Percentiles rank a stretch among this genome's conserved stretches.
phyloP scores from a whole-genome alignment of 108 stramenopile species.

The Poteriospumella lacustris region DNA sequence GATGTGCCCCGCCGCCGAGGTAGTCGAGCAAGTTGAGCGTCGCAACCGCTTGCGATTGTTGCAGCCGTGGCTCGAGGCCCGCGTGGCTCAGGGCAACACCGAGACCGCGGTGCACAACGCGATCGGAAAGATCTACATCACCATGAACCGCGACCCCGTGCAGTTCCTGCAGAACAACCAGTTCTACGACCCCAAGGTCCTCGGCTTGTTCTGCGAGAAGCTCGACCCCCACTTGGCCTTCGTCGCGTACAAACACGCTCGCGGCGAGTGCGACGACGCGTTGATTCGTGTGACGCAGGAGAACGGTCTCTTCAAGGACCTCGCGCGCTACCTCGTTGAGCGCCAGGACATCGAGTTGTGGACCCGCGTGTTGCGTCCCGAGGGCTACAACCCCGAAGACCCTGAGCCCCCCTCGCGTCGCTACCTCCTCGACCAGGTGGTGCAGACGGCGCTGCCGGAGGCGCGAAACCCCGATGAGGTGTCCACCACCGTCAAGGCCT shows the following conservation, averaged over 20 bases:
- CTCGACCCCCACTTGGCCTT: conserved; percentile 98
- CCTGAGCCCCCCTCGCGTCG: conserved; percentile 61
- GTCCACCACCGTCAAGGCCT: conserved; percentile 98
- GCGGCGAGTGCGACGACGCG: conserved; percentile 96
- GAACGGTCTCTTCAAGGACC: conserved; percentile 96
- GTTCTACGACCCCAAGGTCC: conserved; percentile 96
- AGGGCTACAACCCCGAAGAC: not conserved
- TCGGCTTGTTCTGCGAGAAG: conserved; percentile 97
- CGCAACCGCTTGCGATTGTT: conserved; percentile 81
- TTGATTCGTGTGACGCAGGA: conserved; percentile 89
- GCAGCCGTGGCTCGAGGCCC: conserved; percentile 97
- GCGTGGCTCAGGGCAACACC: conserved; percentile 97
- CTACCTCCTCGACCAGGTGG: conserved; percentile 97
- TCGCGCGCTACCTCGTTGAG: conserved; percentile 96
- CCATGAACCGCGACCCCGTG: conserved; percentile 95
- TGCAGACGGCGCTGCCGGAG: conserved; percentile 99
- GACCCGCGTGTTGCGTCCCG: conserved; percentile 82
- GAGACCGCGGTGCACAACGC: conserved; percentile 99
- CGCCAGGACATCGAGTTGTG: conserved; percentile 94
- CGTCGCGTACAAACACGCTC: conserved; percentile 91
- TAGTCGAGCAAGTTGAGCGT: conserved; percentile 75
- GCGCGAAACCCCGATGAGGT: conserved; percentile 96
- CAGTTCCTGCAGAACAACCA: conserved; percentile 97
- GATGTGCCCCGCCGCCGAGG: conserved; percentile 94
- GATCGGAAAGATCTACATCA: conserved; percentile 99